A percentile compares a stretch with the other conserved stretches of the same genome.
These are phyloP conservation scores for Yamadazyma kanchanaburiensis DNA, from an alignment of 1,139 yeast genomes.

Conservation along the genomic window DNA sequence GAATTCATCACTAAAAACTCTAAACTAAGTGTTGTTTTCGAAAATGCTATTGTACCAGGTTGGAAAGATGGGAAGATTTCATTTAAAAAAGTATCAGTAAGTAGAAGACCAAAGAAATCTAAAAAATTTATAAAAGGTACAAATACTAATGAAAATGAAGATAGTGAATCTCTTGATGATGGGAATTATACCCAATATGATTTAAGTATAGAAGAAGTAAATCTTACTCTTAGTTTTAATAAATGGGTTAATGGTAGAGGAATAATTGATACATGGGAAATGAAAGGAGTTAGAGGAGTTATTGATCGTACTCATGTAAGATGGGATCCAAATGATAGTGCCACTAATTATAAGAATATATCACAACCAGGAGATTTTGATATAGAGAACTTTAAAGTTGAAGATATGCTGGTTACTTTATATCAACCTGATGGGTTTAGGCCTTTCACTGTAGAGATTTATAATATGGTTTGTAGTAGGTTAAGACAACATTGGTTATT, in stretches of 20 bases:
- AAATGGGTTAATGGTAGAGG: conserved; percentile 94
- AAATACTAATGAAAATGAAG: background rate
- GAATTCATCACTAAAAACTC: conserved; percentile 80
- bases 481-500: conserved; percentile 91
- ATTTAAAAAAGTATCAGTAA: conserved; percentile 81
- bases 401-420: conserved; percentile 79
- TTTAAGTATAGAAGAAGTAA: conserved; percentile 80
- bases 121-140: conserved; percentile 57
- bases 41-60: conserved; percentile 91
- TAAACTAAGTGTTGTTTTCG: conserved; percentile 85
- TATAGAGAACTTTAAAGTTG: conserved; percentile 75
- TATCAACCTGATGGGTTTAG: conserved; percentile 79
- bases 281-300: conserved; percentile 85
- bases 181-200: conserved; percentile 97
- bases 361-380: conserved; percentile 90
- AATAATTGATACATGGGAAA: conserved; percentile 73
- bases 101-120: conserved; percentile 67
- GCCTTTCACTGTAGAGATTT: conserved; percentile 82
- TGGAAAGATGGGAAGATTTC: conserved; percentile 88
- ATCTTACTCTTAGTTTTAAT: conserved; percentile 72
- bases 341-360: conserved; percentile 72
- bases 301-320: conserved; percentile 84
- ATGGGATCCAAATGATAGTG: conserved; percentile 82
- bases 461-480: conserved; percentile 75
- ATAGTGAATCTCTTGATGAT: conserved; percentile 42